Evolutionary conservation across 1,284 basidiomycete species (phyloP), one percentile per base, ranked within the genome.

Genomic region (Wallemia ichthyophaga): DNA sequence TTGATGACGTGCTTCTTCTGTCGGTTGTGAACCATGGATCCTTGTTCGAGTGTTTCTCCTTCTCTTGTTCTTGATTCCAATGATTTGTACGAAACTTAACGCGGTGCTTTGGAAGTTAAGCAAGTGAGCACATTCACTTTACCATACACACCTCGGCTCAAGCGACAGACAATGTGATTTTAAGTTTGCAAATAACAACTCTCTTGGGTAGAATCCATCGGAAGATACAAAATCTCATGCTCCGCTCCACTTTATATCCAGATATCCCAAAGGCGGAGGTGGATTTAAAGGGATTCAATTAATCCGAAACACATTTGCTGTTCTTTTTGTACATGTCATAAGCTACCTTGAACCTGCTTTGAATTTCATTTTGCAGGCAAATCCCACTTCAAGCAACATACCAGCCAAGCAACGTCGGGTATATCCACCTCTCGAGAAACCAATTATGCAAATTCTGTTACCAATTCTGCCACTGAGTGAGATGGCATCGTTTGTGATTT

Each of bases 131-230:
- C 7, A 7, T 17, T 17, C 7, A 17, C 7, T 7, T 17, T 7
- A 7, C 28, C 28, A 31, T 17, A 31, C 28, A 7, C 28, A 31
- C 28, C 28, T 83, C 81, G 64, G 82, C 81, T 5, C 82, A 72
- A 0, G 80, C 69, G 11, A 82, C 63, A 0, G 80, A 82, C 74
- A 53, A 73, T 72, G 1, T 71, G 74, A 65, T 81, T 81, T n/a
- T n/a, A 75, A 76, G 1, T 72, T 73, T 0, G 76, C 76, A 66
- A 79, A 79, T 1, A 82, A 82, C 54, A 84, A 69, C 2, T 69
- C 72, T 11, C 72, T 69, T 61, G 74, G 70, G 25, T 84, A 61
- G 1, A 79, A 62, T 0, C 82, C 81, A 31, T 80, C 79, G 59
- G 78, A 78, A 3, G 76, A 71, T 13, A 82, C 80, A 0, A 80